Percentiles rank a stretch among this genome's conserved stretches.
Conservation (phyloP, 352 stramenopile species). For the Phytophthora pseudosyringae region DNA sequence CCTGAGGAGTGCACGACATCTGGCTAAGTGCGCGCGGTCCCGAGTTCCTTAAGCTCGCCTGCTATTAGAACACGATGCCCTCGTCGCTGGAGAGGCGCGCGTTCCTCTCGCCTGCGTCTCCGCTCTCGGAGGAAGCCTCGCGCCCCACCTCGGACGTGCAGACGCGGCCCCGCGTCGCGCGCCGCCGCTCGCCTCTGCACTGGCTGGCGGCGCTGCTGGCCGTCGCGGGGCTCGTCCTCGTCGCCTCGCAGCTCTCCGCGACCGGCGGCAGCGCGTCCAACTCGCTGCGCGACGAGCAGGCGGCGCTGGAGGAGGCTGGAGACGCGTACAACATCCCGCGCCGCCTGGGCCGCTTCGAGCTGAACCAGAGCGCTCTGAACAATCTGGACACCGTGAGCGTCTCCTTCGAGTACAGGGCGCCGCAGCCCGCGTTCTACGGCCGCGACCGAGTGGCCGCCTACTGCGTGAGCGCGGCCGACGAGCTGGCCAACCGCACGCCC, state of each 20-base stretch:
- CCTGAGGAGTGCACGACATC: conserved; percentile 4
- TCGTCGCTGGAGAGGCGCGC: conserved; percentile 28
- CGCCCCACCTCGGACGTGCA: conserved; percentile 1
- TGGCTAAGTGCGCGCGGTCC: no score
- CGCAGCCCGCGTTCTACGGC: conserved; percentile 32
- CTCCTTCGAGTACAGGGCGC: conserved; percentile 44
- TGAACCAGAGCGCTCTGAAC: conserved; percentile 35
- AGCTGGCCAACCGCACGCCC: conserved; percentile 18
- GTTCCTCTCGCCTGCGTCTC: conserved; percentile 26
- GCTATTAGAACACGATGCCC: conserved; percentile 1
- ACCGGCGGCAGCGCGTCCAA: conserved; percentile 11
- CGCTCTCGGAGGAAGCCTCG: conserved; percentile 9
- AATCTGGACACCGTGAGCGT: conserved; percentile 46
- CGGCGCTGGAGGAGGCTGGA: conserved; percentile 18
- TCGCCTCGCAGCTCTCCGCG: conserved; percentile 19
- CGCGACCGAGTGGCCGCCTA: conserved; percentile 37
- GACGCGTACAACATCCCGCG: conserved; percentile 32
- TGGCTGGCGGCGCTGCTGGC: conserved; percentile 13
- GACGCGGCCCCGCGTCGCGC: conserved; percentile 10
- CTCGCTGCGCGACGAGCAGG: conserved; percentile 13
- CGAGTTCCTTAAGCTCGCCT: no score
- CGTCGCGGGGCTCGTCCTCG: conserved; percentile 27
- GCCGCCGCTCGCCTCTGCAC: conserved; percentile 16
- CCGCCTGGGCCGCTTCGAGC: conserved; percentile 32
- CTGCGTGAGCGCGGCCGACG: conserved; percentile 38